phyloP scores from a whole-genome alignment of 257 asterid species.

The Capsicum chinense region DNA sequence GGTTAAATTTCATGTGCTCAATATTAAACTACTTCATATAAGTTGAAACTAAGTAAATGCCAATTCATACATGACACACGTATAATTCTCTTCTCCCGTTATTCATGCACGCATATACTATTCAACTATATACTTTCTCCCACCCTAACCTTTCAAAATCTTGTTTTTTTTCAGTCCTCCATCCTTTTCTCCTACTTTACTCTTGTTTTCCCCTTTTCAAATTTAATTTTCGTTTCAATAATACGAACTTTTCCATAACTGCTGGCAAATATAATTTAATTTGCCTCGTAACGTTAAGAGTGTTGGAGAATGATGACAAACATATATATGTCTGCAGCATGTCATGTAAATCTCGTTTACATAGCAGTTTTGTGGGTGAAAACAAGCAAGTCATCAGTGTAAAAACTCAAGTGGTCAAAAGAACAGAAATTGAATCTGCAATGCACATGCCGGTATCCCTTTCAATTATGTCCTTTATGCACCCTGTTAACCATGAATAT shows the following conservation, averaged over 20 bases:
- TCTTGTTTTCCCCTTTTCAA: background rate
- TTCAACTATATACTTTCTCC: slow-evolving; percentile 7
- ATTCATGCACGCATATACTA: background rate
- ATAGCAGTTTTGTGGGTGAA: slow-evolving; percentile 2
- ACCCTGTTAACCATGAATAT: background rate
- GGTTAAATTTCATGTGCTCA: background rate
- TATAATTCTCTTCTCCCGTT: background rate
- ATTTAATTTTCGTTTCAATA: background rate
- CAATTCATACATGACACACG: too few species aligned
- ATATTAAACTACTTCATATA: background rate
- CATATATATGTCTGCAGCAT: background rate
- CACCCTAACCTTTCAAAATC: slow-evolving; percentile 25
- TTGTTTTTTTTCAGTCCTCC: background rate
- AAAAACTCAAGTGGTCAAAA: background rate
- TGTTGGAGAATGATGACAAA: slow-evolving; percentile 12
- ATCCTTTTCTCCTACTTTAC: background rate
- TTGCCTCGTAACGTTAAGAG: background rate
- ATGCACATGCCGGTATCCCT: background rate
- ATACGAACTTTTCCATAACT: background rate
- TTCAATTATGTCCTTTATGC: background rate
- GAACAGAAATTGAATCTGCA: background rate
- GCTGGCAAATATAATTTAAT: background rate
- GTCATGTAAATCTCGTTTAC: background rate
- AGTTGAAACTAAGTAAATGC: background rate
- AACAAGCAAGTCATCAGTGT: background rate